Base-by-base conservation (phyloP, 2,329 filamentous ascomycete genomes). In the Penicillium fuscoglaucum region DNA sequence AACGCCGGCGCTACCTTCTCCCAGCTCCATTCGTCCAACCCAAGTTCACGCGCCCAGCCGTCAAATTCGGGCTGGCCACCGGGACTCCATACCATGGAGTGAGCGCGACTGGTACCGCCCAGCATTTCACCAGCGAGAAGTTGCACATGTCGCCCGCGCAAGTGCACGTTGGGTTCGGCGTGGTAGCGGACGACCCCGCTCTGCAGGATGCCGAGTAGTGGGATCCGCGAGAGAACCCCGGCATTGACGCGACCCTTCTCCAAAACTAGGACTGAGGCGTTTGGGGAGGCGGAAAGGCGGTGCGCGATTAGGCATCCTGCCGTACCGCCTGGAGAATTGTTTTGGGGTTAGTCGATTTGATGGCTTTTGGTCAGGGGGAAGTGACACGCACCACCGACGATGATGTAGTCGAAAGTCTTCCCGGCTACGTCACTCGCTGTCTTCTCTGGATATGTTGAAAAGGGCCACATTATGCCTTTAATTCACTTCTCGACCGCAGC, bases 81-180 rank as follows among this genome's bases (percentile, higher is more conserved):
- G 6, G 50, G 50, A 19, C 50, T 52, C 50, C 50, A 52, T 21
- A 45, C 29, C 50, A 52, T 52, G 15, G 50, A 52, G 15, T 52
- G 50, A 19, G 24, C 41, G 28, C 50, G 50, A 33, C 50, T 52
- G 2, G 29, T 52, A 8, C 50, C 50, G 15, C 50, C 50, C 2
- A 52, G 40, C 50, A 52, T 45, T 45, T 52, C 50, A 17, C 50
- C 50, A 19, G 39, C 39, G 3, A 52, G 17, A 13, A 52, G 40
- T 45, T 52, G 50, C 15, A 52, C 50, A 52, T 45, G 50, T 8
- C 50, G 50, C 29, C 50, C 50, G 10, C 50, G 50, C 19, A 52
- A 6, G 4, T 52, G 21, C 6, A 21, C 29, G 15, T 52, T 52
- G 15, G 50, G 50, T 33, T 52, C 50, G 6, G 50, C 50, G 19